phyloP scores from a whole-genome alignment of 495 filamentous ascomycete species.

The Pseudevernia furfuracea region DNA sequence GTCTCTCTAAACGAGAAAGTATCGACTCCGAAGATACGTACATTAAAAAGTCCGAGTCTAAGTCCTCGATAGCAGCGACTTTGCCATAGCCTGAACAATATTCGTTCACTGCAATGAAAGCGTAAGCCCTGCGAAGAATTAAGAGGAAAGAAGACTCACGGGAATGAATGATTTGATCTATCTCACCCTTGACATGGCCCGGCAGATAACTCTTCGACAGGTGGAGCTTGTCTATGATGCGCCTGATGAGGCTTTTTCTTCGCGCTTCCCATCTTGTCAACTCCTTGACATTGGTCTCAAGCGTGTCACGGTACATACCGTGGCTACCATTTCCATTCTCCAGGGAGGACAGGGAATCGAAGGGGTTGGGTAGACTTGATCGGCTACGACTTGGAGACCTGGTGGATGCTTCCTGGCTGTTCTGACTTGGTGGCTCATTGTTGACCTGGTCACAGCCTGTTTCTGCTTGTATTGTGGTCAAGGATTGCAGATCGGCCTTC shows the following conservation, averaged over 20 bases:
- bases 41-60: constrained; percentile 33
- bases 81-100: constrained; percentile 33
- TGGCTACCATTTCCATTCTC: neutral
- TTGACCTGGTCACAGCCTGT: neutral
- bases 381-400: neutral
- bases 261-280: constrained; percentile 1
- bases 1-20: neutral
- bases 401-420: neutral
- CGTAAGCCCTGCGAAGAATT: neutral
- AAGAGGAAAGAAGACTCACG: neutral
- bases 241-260: neutral
- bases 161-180: constrained; percentile 14
- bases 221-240: neutral
- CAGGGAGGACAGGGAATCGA: constrained; percentile 4
- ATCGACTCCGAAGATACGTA: neutral
- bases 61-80: constrained; percentile 32
- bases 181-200: neutral
- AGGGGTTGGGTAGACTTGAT: neutral
- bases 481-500: neutral
- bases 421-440: neutral
- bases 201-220: neutral
- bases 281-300: neutral
- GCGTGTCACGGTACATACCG: neutral
- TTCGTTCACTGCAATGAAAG: constrained; percentile 29
- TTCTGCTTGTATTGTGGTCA: neutral